Conservation (phyloP, 176 grass and related monocot species). For the Areca catechu region DNA sequence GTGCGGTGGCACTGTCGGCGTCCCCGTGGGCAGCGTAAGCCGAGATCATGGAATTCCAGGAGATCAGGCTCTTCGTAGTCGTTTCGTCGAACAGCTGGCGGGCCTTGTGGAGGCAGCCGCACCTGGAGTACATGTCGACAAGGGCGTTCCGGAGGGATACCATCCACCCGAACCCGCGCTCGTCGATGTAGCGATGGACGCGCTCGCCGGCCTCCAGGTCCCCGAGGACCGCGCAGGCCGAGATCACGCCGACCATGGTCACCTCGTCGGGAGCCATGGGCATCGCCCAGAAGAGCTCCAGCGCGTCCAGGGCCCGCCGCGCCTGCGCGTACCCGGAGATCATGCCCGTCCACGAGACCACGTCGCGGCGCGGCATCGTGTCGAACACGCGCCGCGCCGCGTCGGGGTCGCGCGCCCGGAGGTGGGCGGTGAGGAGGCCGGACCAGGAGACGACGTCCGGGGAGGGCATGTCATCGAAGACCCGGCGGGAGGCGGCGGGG, state of each 20-base stretch:
- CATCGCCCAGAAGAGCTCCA: constrained; percentile 43
- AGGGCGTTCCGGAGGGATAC: constrained; percentile 42
- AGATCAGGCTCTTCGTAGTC: constrained; percentile 21
- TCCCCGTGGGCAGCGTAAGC: constrained; percentile 43
- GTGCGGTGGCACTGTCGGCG: constrained; percentile 11
- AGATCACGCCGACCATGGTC: constrained; percentile 48
- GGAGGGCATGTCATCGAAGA: constrained; percentile 41
- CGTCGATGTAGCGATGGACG: constrained; percentile 27
- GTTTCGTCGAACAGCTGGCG: constrained; percentile 35
- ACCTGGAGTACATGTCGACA: constrained; percentile 56
- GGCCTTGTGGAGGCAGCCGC: constrained; percentile 31
- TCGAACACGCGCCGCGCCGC: constrained; percentile 38
- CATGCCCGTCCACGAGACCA: constrained; percentile 55
- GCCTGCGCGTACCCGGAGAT: constrained; percentile 37
- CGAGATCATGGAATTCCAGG: constrained; percentile 47
- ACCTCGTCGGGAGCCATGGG: constrained; percentile 45
- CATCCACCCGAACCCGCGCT: constrained; percentile 47
- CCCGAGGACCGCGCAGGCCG: constrained; percentile 41
- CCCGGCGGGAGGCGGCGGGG: constrained; percentile 12
- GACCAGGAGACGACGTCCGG: constrained; percentile 48
- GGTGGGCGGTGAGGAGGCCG: constrained; percentile 28
- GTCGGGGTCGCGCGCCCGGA: constrained; percentile 28
- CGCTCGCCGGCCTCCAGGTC: constrained; percentile 40
- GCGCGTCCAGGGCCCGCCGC: constrained; percentile 23
- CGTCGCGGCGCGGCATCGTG: constrained; percentile 27